A percentile compares a stretch with the other conserved stretches of the same genome.
These are phyloP conservation scores for Geranium rotundifolium DNA, from an alignment of 345 rosid species.

Conservation along the genomic window DNA sequence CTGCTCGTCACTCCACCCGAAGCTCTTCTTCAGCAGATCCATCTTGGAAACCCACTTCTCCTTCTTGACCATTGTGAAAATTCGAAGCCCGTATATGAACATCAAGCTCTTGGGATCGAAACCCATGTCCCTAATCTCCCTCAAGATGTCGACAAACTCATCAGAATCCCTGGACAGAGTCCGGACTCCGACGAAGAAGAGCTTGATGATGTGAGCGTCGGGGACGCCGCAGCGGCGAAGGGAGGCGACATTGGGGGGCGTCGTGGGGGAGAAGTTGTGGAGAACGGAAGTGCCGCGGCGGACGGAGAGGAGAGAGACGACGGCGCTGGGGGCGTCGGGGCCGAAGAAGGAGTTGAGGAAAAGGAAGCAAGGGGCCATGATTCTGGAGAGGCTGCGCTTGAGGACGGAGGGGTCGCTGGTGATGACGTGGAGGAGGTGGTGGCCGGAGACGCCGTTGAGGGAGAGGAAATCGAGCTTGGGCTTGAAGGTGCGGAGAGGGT, in stretches of 20 bases:
- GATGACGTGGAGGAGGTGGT: too few species aligned
- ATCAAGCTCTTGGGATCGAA: neutral
- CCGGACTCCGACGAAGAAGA: constrained; percentile 5
- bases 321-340: neutral
- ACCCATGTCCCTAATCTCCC: constrained; percentile 5
- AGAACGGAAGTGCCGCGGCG: constrained; percentile 11
- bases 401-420: too few species aligned
- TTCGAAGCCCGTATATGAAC: constrained; percentile 4
- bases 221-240: constrained; percentile 7
- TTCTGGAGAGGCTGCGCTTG: too few species aligned
- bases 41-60: constrained; percentile 6
- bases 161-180: constrained; percentile 2
- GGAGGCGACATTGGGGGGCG: constrained; percentile 5
- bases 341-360: too few species aligned
- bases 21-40: constrained; percentile 8
- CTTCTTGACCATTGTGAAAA: constrained; percentile 4
- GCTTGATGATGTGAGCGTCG: constrained; percentile 1
- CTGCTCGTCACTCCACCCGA: constrained; percentile 7
- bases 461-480: too few species aligned
- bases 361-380: too few species aligned
- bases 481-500: too few species aligned
- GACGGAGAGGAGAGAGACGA: constrained; percentile 3
- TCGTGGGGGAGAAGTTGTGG: constrained; percentile 4
- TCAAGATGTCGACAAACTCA: constrained; percentile 5
- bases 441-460: too few species aligned